Evolutionary conservation across 2,329 filamentous ascomycete species (phyloP).

Genomic region (Lasiodiplodia citricola): DNA sequence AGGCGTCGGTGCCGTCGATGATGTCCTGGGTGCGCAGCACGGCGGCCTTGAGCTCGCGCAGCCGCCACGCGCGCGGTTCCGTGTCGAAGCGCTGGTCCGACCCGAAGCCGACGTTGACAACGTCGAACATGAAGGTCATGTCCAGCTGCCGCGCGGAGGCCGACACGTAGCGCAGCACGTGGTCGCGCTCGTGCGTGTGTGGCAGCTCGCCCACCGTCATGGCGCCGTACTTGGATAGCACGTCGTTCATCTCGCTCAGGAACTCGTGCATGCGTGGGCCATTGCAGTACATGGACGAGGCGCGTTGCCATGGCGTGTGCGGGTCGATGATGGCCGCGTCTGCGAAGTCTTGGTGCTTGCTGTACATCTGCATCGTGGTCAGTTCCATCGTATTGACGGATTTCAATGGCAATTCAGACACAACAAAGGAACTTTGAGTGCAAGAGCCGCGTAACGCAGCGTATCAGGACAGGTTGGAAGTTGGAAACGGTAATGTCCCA

Average conservation of each 20-base stretch:
- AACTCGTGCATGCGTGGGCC: slow-evolving; percentile 73
- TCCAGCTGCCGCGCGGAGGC: slow-evolving; percentile 64
- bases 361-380: slow-evolving; percentile 1
- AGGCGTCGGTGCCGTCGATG: slow-evolving; percentile 55
- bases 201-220: slow-evolving; percentile 75
- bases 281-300: slow-evolving; percentile 64
- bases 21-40: slow-evolving; percentile 54
- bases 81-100: slow-evolving; percentile 1
- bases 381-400: too few species aligned
- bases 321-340: slow-evolving; percentile 26
- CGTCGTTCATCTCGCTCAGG: slow-evolving; percentile 65
- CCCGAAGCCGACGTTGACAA: slow-evolving; percentile 55
- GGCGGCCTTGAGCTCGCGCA: slow-evolving; percentile 49
- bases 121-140: slow-evolving; percentile 73
- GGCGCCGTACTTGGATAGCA: slow-evolving; percentile 66
- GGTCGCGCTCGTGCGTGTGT: slow-evolving; percentile 61
- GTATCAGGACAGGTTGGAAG: not conserved
- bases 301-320: slow-evolving; percentile 36
- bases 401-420: too few species aligned
- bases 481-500: too few species aligned
- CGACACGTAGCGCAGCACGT: slow-evolving; percentile 66
- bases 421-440: too few species aligned
- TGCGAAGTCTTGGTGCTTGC: slow-evolving; percentile 19
- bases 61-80: slow-evolving; percentile 40
- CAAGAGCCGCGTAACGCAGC: too few species aligned